A percentile compares a stretch with the other conserved stretches of the same genome.
These are phyloP conservation scores for Tephrocybe rancida DNA, from an alignment of 768 basidiomycete species.

Conservation along the genomic window DNA sequence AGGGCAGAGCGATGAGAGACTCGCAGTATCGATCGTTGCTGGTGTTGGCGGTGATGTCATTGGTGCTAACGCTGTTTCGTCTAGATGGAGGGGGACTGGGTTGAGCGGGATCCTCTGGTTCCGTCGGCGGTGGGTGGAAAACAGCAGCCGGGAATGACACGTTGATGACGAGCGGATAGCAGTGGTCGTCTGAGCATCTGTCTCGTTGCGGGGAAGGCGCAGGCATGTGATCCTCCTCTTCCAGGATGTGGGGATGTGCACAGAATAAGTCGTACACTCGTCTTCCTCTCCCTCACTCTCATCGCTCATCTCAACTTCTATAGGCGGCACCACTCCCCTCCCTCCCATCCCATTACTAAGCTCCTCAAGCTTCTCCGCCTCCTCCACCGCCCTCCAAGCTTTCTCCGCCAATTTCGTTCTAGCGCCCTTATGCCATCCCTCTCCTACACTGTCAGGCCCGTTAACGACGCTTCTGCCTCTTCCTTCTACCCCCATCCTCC, in stretches of 20 bases:
- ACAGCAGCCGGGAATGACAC: constrained; percentile 32
- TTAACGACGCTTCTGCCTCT: constrained; percentile 51
- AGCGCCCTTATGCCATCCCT: constrained; percentile 67
- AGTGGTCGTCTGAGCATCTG: constrained; percentile 39
- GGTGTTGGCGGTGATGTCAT: neutral
- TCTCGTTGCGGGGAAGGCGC: constrained; percentile 31
- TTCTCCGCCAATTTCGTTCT: constrained; percentile 70
- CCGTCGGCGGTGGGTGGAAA: constrained; percentile 22
- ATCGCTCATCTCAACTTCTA: constrained; percentile 76
- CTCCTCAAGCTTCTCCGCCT: constrained; percentile 50
- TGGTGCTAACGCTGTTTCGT: neutral
- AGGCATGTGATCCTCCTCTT: constrained; percentile 51
- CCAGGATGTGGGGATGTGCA: constrained; percentile 63
- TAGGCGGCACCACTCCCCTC: constrained; percentile 52
- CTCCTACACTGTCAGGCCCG: constrained; percentile 38
- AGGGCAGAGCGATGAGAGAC: constrained; percentile 24
- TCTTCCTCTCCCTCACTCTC: constrained; percentile 74
- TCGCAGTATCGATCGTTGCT: constrained; percentile 31
- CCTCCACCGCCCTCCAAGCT: constrained; percentile 64
- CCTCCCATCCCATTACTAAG: constrained; percentile 28
- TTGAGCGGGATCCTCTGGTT: constrained; percentile 3
- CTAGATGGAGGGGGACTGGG: neutral
- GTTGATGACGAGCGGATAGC: constrained; percentile 29
- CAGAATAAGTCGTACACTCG: constrained; percentile 40
- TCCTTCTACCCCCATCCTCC: no score